Base-by-base conservation (phyloP, 345 rosid genomes). In the Eutrema yunnanense region DNA sequence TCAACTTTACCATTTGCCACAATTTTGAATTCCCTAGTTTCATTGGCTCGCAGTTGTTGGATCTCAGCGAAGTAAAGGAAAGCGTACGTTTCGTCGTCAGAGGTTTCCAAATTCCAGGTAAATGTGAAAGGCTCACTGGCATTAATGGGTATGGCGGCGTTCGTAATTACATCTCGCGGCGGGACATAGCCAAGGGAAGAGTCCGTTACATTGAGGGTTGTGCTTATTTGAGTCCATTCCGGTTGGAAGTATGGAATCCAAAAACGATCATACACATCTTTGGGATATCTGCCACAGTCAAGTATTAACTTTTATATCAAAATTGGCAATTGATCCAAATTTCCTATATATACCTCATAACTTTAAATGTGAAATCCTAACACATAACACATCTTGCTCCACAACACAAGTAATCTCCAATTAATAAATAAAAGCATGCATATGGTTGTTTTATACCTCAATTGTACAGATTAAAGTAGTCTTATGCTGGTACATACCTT, bases 11-110 rank as follows among this genome's bases (percentile, higher is more conserved):
- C 75, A 29, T 80, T 76, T 2, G 22, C 6, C 10, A 33, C 5
- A 26, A 80, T 65, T 6, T 43, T 44, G 12, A 83, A 64, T 30
- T 65, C 67, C 5, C 85, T 69, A 1, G 72, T 59, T 58, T 83
- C 80, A 32, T 81, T 83, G 8, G 56, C 38, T 6, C 12, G 12
- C 13, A 59, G 6, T 52, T 47, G 0, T 64, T 32, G 41, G 40
- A 85, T 64, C 14, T 83, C 85, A 2, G 82, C 82, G 0, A 85
- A 66, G 71, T 85, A 82, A 65, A 79, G 12, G 58, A 56, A 79
- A 11, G 7, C 64, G 44, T 79, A 84, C 0, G 57, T 49, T 26
- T 67, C 50, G 0, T 11, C 27, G 3, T 36, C 57, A 13, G 69
- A n/a, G 16, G 71, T 2, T 0, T 43, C 54, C 5, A 16, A 4